phyloP scores from a whole-genome alignment of 2,329 filamentous ascomycete species.

The Aspergillus texensis region DNA sequence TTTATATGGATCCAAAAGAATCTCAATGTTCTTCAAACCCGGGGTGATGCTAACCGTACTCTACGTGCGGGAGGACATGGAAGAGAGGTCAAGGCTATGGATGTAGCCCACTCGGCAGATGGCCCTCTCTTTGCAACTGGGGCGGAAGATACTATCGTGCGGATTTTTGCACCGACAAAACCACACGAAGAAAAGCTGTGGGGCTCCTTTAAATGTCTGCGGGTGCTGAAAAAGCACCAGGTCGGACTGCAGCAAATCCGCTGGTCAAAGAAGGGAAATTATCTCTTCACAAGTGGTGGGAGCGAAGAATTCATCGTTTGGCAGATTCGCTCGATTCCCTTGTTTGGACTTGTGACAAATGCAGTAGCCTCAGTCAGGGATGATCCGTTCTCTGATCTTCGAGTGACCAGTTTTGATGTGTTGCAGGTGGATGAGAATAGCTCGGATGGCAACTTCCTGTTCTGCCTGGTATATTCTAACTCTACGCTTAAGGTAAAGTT shows the following conservation, averaged over 20 bases:
- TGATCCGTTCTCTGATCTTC: conserved; percentile 64
- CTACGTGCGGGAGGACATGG: conserved; percentile 78
- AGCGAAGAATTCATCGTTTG: conserved; percentile 90
- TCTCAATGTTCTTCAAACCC: conserved; percentile 51
- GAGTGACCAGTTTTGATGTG: conserved; percentile 79
- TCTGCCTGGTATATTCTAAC: conserved; percentile 81
- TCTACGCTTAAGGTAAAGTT: conserved; percentile 68
- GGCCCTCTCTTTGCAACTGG: conserved; percentile 63
- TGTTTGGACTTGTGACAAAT: conserved; percentile 55
- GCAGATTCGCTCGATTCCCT: conserved; percentile 62
- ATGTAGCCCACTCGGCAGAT: conserved; percentile 42
- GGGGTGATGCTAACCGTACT: conserved; percentile 45
- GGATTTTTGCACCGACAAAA: conserved; percentile 57
- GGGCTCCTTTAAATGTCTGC: conserved; percentile 53
- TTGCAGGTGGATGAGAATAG: conserved; percentile 31
- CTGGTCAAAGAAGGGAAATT: conserved; percentile 68
- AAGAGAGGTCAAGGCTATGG: conserved; percentile 74
- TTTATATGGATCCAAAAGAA: conserved; percentile 78
- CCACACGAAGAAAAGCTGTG: conserved; percentile 18
- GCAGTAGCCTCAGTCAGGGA: conserved; percentile 53
- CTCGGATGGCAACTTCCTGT: conserved; percentile 49
- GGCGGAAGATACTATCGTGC: conserved; percentile 73
- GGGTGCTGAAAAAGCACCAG: conserved; percentile 74
- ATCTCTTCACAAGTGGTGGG: conserved; percentile 83
- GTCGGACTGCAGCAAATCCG: conserved; percentile 80